Base-by-base conservation (phyloP, 352 stramenopile species). In the Phytophthora syringae region DNA sequence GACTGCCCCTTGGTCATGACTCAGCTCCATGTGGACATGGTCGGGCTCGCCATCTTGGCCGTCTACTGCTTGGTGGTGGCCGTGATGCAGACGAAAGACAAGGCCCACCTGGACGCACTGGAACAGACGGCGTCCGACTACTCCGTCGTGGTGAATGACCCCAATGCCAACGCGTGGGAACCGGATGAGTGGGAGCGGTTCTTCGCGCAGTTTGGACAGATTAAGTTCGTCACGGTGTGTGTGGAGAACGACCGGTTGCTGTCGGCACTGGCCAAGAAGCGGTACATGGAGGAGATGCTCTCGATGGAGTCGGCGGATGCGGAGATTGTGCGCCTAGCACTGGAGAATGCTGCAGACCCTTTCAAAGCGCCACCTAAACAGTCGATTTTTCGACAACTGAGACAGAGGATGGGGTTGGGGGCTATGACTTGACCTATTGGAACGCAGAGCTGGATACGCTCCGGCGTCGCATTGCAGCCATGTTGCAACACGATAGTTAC, bases 101-200 rank as follows among this genome's bases (percentile, higher is more conserved):
- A 86, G 49, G 65, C 65, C 10, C 77, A 69, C 27, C 65, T 92
- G 34, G 80, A 90, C 52, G 75, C 73, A 21, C 62, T 83, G 57
- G 70, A 89, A 48, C 84, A 93, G 52, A 93, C 86, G 0, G 58
- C 82, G 5, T 73, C 86, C 15, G 86, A 94, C 60, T 94, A 94
- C 64, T 76, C 79, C 12, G 54, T 94, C 9, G 63, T 91, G 12
- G 70, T 94, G 25, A 85, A 91, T 34, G 86, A 94, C 53, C 86
- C 86, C 22, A 76, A 93, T 52, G 59, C 56, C 9, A 81, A 90
- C 51, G 81, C 83, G 10, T 89, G 81, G 64, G 63, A 86, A 12
- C 73, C 84, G 11, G 75, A 90, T 48, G 84, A 92, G 67, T 94
- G 84, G 84, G 36, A 82, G 20, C 42, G 52, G 16, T 94, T 90